Evolutionary conservation across 2,329 filamentous ascomycete genomes (phyloP), one percentile per base, ranked within the genome.

Genomic region (Pleurostoma richardsiae): DNA sequence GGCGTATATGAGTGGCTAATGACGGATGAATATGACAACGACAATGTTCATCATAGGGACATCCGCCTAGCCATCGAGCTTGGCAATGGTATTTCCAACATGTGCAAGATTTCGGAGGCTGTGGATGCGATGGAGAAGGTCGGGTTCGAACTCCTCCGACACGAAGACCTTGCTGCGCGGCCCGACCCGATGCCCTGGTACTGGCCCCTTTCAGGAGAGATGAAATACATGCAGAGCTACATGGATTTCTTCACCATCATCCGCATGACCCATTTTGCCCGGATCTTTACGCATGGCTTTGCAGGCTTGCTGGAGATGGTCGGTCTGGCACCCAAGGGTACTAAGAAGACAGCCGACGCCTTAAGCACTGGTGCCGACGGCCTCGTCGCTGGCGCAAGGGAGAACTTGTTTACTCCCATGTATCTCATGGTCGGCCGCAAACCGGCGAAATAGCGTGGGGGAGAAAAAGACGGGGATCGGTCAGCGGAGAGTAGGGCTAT

Each of bases 1-100:
- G 94, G 92, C 63, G 92, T 97, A 44, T 99, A 97, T 72, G 94
- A 99, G 71, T 97, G 94, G 94, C 77, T 97, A 62, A 97, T 99
- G 94, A 97, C 91, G 5, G 91, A 96, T 53, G 74, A 85, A 28
- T 99, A 96, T 70, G 87, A 97, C 72, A 92, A 95, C 65, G 77
- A 86, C 50, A 90, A 96, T 76, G 68, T 88, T 1, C 77, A 83
- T 60, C 94, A 97, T 74, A 87, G 90, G 56, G 82, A 88, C 65
- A 94, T 97, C 62, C 88, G 94, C 54, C 83, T 96, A 19, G 91
- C 87, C 54, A 99, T 99, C 55, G 94, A 99, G 76, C 85, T 90
- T 64, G 94, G 94, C 60, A 86, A 97, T 62, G 94, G 94, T 57
- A 97, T 99, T 66, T 90, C 90, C 60, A 96, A 96, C 75, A 96